Conservation (phyloP, 2,329 filamentous ascomycete species). For the Beauveria sp. region DNA sequence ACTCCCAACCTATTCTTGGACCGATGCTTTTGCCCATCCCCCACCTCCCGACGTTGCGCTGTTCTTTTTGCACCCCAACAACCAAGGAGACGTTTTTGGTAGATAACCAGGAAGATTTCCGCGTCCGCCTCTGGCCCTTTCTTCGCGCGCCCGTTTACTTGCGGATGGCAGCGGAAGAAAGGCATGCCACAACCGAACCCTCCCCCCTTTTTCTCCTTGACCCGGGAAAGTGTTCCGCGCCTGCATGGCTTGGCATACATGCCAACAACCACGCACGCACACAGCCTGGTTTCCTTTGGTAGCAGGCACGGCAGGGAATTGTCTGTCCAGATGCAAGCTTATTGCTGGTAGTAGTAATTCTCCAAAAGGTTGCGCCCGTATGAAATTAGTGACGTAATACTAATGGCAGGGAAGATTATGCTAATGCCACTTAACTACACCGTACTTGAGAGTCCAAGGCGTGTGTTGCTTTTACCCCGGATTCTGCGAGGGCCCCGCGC, state of each 20-base stretch:
- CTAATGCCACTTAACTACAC: background rate
- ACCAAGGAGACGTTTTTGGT: background rate
- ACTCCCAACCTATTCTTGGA: too few species aligned
- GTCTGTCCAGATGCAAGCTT: background rate
- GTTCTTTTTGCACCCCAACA: background rate
- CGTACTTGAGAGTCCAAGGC: too few species aligned
- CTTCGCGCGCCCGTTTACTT: background rate
- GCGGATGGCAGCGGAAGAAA: slow-evolving; percentile 4
- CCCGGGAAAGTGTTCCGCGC: background rate
- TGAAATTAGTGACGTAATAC: background rate
- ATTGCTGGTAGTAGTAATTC: background rate
- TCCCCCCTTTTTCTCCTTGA: background rate
- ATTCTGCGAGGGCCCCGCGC: background rate
- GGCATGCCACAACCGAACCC: background rate
- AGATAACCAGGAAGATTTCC: background rate
- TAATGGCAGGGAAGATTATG: background rate
- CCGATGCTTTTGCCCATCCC: background rate
- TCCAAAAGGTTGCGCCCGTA: background rate
- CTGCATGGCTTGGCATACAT: slow-evolving; percentile 1
- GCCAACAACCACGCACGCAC: background rate
- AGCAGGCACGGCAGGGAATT: too few species aligned
- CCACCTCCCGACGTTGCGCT: too few species aligned
- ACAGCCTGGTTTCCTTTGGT: background rate
- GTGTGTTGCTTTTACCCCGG: background rate
- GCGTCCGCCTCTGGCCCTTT: background rate